Percentiles rank a stretch among this genome's conserved stretches.
phyloP scores from a whole-genome alignment of 805 yeast genomes.

The Wickerhamiella spandovensis region DNA sequence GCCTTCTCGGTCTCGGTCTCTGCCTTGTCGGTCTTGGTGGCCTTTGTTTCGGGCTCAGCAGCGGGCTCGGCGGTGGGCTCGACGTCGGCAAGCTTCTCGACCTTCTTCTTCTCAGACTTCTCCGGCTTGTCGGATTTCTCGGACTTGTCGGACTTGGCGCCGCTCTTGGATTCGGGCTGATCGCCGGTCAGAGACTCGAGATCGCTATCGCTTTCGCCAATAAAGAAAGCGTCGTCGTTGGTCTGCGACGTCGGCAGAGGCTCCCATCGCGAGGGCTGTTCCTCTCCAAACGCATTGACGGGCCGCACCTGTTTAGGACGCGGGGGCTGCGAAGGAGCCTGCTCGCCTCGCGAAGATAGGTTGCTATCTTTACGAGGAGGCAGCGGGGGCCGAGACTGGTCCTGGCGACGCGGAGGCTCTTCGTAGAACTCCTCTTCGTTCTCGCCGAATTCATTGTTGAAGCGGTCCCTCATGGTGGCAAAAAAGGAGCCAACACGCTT shows the following conservation, averaged over 20 bases:
- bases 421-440: conserved; percentile 18
- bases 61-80: conserved; percentile 1
- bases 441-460: conserved; percentile 16
- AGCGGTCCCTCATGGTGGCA: conserved; percentile 12
- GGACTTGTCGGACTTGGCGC: conserved; percentile 3
- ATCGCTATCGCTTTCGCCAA: conserved; percentile 21
- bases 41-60: not conserved
- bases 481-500: conserved; percentile 15
- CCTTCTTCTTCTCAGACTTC: not conserved
- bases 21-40: not conserved
- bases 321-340: conserved; percentile 9
- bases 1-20: not conserved
- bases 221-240: conserved; percentile 17
- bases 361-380: not conserved
- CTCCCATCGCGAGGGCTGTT: conserved; percentile 10
- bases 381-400: not conserved
- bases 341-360: not conserved
- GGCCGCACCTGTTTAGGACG: conserved; percentile 7
- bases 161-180: conserved; percentile 2
- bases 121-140: not conserved
- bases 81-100: conserved; percentile 6
- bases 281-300: conserved; percentile 21
- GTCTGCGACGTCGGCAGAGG: conserved; percentile 11
- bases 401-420: conserved; percentile 1
- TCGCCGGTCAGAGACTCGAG: conserved; percentile 15